A percentile compares a stretch with the other conserved stretches of the same genome.
phyloP scores from a whole-genome alignment of 1,139 yeast genomes.

The Meyerozyma smithsonii region DNA sequence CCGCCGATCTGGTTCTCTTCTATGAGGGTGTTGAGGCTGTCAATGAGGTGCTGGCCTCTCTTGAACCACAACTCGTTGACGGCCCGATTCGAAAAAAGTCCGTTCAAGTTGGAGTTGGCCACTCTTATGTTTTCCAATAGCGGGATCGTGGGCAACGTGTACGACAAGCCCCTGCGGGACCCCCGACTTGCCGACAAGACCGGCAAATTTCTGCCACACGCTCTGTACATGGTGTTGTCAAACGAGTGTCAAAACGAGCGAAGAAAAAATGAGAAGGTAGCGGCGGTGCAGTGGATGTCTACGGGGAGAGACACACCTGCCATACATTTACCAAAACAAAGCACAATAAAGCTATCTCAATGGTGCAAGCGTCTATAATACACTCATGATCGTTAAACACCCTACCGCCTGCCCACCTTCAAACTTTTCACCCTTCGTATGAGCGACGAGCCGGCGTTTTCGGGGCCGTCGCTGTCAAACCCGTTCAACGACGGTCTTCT shows the following conservation, averaged over 20 bases:
- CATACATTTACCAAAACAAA: constrained; percentile 1
- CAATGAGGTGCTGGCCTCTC: constrained; percentile 45
- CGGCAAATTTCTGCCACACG: constrained; percentile 1
- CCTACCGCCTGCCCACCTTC: constrained; percentile 52
- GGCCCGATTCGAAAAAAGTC: constrained; percentile 50
- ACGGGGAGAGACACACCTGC: background rate
- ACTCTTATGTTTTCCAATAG: constrained; percentile 30
- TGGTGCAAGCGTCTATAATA: constrained; percentile 1
- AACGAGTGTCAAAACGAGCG: too few species aligned
- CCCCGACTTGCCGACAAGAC: constrained; percentile 10
- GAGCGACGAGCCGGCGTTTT: constrained; percentile 39
- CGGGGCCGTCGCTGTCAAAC: constrained; percentile 9
- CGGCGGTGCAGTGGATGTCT: background rate
- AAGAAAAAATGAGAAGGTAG: too few species aligned
- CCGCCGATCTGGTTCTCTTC: constrained; percentile 17
- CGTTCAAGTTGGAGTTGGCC: constrained; percentile 40
- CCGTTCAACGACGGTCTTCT: constrained; percentile 20
- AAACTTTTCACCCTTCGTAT: constrained; percentile 84
- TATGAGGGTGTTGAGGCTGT: constrained; percentile 40
- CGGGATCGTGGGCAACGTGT: constrained; percentile 20
- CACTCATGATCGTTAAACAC: constrained; percentile 2
- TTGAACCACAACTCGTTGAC: constrained; percentile 57
- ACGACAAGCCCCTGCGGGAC: constrained; percentile 8
- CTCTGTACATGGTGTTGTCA: background rate
- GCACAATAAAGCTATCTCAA: constrained; percentile 2